phyloP scores from a whole-genome alignment of 345 rosid species.

The Linum tenue region DNA sequence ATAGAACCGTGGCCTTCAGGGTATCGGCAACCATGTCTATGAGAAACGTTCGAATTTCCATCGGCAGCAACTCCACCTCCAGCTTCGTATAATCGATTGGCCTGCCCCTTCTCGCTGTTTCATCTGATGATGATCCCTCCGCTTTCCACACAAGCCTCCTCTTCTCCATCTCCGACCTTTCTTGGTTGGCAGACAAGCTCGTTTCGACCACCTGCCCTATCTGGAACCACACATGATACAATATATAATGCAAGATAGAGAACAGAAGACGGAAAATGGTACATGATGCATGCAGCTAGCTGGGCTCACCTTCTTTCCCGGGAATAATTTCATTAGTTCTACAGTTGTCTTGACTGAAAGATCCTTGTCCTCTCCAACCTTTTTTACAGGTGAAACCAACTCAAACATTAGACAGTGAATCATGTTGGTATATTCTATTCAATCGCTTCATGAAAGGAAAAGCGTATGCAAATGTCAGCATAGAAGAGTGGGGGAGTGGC shows the following conservation, averaged over 20 bases:
- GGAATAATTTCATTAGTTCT: constrained; percentile 57
- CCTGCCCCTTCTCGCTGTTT: not conserved
- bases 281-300: not conserved
- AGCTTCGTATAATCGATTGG: not conserved
- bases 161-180: constrained; percentile 11
- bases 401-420: not conserved
- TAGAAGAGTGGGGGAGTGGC: constrained; percentile 6
- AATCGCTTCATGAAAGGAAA: not conserved
- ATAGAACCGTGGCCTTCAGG: not conserved
- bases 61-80: constrained; percentile 11
- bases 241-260: not conserved
- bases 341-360: constrained; percentile 56
- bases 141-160: constrained; percentile 12
- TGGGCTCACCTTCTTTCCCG: constrained; percentile 32
- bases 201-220: constrained; percentile 6
- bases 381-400: not conserved
- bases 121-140: not conserved
- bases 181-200: constrained; percentile 16
- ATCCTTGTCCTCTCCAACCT: constrained; percentile 79
- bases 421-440: not conserved
- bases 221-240: constrained; percentile 1
- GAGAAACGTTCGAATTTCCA: constrained; percentile 12
- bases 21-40: not conserved
- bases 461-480: not conserved
- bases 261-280: not conserved